These are phyloP conservation scores for Rhazya stricta DNA, from an alignment of 257 asterid species.

Conservation along the genomic window DNA sequence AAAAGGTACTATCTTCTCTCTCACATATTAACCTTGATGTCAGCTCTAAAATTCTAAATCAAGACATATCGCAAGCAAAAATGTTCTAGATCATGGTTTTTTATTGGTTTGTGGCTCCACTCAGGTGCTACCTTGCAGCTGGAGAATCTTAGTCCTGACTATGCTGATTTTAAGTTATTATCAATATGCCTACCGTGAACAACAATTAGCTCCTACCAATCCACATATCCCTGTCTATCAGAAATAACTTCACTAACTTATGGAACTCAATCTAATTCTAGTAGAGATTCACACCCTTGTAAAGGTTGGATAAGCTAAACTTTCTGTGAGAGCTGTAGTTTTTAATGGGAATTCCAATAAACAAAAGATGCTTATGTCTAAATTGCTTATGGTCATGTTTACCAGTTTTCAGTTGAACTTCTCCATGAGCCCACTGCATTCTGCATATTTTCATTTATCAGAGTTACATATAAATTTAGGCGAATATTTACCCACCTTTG, in stretches of 20 bases:
- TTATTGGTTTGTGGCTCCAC: not conserved
- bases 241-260: not conserved
- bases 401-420: not conserved
- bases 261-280: not conserved
- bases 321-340: not conserved
- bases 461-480: not conserved
- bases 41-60: not conserved
- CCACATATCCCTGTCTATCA: not conserved
- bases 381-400: not conserved
- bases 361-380: not conserved
- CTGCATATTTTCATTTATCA: not conserved
- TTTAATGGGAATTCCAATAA: not conserved
- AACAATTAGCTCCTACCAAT: not conserved
- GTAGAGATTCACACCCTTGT: not conserved
- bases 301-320: not conserved
- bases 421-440: not conserved
- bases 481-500: not conserved
- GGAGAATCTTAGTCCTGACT: not conserved
- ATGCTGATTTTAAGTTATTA: not conserved
- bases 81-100: not conserved
- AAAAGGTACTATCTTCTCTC: slow-evolving; percentile 43
- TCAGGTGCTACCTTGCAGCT: not conserved
- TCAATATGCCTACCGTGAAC: not conserved
- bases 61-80: too few species aligned
- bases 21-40: not conserved